Base-by-base conservation (phyloP, 2,329 filamentous ascomycete genomes). In the Diaporthe sp. region DNA sequence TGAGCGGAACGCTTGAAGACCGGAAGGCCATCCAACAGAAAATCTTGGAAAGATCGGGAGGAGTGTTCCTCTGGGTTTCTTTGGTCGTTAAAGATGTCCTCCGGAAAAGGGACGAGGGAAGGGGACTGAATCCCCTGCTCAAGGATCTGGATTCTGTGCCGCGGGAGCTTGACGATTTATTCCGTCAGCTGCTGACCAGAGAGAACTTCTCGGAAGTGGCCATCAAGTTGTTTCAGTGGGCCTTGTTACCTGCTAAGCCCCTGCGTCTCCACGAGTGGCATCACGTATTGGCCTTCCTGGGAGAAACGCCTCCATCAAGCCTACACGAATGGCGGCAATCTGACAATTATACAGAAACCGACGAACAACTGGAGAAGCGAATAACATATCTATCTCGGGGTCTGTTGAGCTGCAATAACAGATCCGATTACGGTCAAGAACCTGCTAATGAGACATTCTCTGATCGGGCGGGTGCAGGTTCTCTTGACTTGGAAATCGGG, bases 11-110 rank as follows among this genome's bases (percentile, higher is more conserved):
- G 6, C 2, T 3, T 8, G 17, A 4, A 19, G 64, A 52, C 4
- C 45, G 7, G 38, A 7, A 38, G 7, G 22, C n/a, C n/a, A 52
- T 68, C 0, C 22, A 40, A 15, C 0, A 54, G 33, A 54, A 54
- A 15, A 68, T 68, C 0, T 28, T 68, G 33, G 47, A 54, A 19
- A 68, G 40, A 9, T 40, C 45, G 2, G 33, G 6, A 1, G 64
- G 33, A 22, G 33, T 68, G n/a, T 68, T 68, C 0, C 64, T 68
- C 10, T 68, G 64, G 64, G 64, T 68, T 15, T 68, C 47, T 15
- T 2, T 68, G 15, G 47, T 68, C 2, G 8, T 68, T 12, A 28
- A 68, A 68, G 64, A 68, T 4, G 15, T 68, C 1, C 33, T 68
- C 0, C 22, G 10, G n/a, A 54, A 54, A 54, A 0, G 12, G 0